Evolutionary conservation across 1,139 yeast genomes (phyloP).

Genomic region (Sugiyamaella neomexicana): DNA sequence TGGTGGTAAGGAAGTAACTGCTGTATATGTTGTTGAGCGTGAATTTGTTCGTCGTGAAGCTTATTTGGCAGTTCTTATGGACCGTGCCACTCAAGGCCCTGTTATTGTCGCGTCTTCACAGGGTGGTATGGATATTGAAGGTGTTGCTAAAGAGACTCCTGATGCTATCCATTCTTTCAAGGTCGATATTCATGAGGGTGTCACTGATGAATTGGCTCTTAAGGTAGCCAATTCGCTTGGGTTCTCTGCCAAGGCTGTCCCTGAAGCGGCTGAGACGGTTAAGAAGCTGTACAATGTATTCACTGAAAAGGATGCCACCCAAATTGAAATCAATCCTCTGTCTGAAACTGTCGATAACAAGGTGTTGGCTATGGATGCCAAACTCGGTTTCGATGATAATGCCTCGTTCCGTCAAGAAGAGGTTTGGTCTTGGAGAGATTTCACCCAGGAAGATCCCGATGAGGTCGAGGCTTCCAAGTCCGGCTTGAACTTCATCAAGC

Average conservation of each 20-base stretch:
- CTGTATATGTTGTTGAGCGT: slow-evolving; percentile 94
- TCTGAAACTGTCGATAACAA: slow-evolving; percentile 88
- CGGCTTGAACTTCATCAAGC: slow-evolving; percentile 93
- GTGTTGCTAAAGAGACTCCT: slow-evolving; percentile 92
- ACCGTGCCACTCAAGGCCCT: slow-evolving; percentile 87
- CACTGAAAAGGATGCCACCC: slow-evolving; percentile 91
- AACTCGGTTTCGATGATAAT: slow-evolving; percentile 95
- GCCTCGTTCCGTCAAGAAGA: slow-evolving; percentile 95
- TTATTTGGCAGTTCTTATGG: slow-evolving; percentile 91
- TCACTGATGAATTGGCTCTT: slow-evolving; percentile 72
- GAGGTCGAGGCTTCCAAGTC: slow-evolving; percentile 89
- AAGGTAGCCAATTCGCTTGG: slow-evolving; percentile 80
- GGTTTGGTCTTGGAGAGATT: slow-evolving; percentile 94
- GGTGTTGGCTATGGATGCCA: slow-evolving; percentile 98
- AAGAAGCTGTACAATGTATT: slow-evolving; percentile 87
- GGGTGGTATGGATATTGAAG: slow-evolving; percentile 99
- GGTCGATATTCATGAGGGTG: slow-evolving; percentile 74
- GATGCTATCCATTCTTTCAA: slow-evolving; percentile 88
- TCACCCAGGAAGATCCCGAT: slow-evolving; percentile 96
- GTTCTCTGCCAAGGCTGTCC: slow-evolving; percentile 72
- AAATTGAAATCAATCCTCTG: slow-evolving; percentile 97
- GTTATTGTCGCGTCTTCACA: slow-evolving; percentile 93
- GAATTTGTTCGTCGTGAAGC: slow-evolving; percentile 94
- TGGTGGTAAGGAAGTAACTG: slow-evolving; percentile 95
- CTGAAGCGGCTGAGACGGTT: slow-evolving; percentile 85